Base-by-base conservation (phyloP, 352 stramenopile genomes). In the Globisporangium radiosum region DNA sequence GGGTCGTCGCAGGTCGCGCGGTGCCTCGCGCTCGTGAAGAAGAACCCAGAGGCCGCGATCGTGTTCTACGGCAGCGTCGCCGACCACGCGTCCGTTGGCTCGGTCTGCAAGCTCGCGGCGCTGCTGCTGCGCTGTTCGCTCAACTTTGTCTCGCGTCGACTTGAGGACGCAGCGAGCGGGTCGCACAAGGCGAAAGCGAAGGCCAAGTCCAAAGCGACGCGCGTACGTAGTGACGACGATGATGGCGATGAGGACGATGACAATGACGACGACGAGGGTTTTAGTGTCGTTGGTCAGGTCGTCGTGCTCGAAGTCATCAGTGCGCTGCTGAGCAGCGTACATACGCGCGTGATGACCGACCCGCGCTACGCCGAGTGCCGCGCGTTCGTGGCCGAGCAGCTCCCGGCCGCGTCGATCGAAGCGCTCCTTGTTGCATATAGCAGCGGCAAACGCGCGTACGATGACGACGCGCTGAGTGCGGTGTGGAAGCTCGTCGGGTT, bases 31-130 rank as follows among this genome's bases (percentile, higher is more conserved):
- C 54, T 95, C 11, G 77, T 95, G 44, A 86, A 87, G 56, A 92
- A 95, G 60, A 81, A 92, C 54, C 81, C 83, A 0, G 79, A 90
- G 49, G 83, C 83, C 5, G 85, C 83, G 5, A 79, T 92, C 68
- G 79, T 92, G 7, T 95, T 95, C 55, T 95, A 93, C 57, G 72
- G 78, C 0, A 84, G 84, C 53, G 83, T 92, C 9, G 75, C 78
- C 14, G 75, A 92, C 11, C 78, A 90, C 43, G 72, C 80, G 3
- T 93, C 85, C 0, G 81, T 90, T 10, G 84, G 83, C 8, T 92
- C 83, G 4, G 78, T 95, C 9, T 95, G 85, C 64, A 95, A 95
- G 49, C 58, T 95, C 7, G 69, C 78, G 5, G 85, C 83, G 0
- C 66, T 95, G 4, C 59, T 95, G 38, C 75, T 90, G 54, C 81